Evolutionary conservation across 2,329 filamentous ascomycete species (phyloP).

Genomic region (Saccharata proteae): DNA sequence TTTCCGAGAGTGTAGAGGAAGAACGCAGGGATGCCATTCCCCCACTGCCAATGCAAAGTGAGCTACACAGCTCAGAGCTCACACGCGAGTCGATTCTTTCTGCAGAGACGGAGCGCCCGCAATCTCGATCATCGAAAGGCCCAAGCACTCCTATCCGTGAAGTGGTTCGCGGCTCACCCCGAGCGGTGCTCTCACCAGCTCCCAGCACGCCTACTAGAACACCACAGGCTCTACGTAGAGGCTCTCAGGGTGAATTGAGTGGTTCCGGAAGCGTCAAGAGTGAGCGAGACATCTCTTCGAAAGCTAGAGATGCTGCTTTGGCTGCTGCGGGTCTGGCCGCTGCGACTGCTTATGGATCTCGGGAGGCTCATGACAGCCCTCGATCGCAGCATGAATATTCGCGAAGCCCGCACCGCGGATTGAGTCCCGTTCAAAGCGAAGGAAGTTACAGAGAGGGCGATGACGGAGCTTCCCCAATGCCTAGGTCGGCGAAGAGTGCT

Average conservation of each 20-base stretch:
- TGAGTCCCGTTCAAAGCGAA: constrained; percentile 91
- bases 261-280: constrained; percentile 22
- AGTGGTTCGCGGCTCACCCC: constrained; percentile 46
- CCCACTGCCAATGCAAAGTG: constrained; percentile 80
- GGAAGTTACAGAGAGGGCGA: constrained; percentile 49
- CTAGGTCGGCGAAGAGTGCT: constrained; percentile 31
- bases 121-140: constrained; percentile 51
- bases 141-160: constrained; percentile 47
- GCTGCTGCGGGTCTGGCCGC: constrained; percentile 24
- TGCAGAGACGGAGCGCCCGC: constrained; percentile 61
- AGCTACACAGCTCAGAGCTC: constrained; percentile 73
- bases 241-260: constrained; percentile 39
- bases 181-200: constrained; percentile 43
- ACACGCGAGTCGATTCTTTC: constrained; percentile 81
- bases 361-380: neutral
- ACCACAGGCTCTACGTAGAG: constrained; percentile 5
- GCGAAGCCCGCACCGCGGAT: constrained; percentile 43
- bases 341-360: constrained; percentile 2
- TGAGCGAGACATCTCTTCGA: constrained; percentile 33
- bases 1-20: constrained; percentile 43
- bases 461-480: too few relatives aligned
- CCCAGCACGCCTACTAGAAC: constrained; percentile 46
- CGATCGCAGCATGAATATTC: neutral
- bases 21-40: constrained; percentile 46
- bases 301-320: constrained; percentile 17